phyloP scores from a whole-genome alignment of 345 rosid genomes.

The Corchorus capsularis region DNA sequence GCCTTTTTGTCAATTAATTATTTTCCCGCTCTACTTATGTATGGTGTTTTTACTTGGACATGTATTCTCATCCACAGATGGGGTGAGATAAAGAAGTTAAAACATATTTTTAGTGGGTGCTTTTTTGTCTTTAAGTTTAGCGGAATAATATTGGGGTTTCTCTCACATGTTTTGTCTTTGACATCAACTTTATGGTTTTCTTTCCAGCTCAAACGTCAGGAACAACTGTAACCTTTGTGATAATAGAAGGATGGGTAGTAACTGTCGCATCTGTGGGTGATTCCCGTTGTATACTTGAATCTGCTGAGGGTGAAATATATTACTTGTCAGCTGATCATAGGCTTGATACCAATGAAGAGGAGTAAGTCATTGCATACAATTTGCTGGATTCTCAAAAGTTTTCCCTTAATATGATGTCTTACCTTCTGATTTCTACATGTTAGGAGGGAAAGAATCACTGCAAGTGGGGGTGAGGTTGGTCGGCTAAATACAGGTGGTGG shows the following conservation, averaged over 20 bases:
- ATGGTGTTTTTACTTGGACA: background rate
- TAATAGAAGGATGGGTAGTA: slow-evolving; percentile 90
- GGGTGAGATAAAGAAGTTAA: background rate
- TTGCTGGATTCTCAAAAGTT: slow-evolving; percentile 9
- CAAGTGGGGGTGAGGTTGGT: slow-evolving; percentile 99
- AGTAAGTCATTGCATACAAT: slow-evolving; percentile 53
- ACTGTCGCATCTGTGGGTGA: slow-evolving; percentile 99
- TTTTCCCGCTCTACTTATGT: slow-evolving; percentile 1
- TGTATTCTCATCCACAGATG: background rate
- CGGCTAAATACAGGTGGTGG: slow-evolving; percentile 97
- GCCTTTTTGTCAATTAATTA: background rate
- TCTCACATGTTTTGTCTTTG: background rate
- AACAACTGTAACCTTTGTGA: slow-evolving; percentile 89
- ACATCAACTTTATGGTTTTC: background rate
- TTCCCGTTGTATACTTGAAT: slow-evolving; percentile 95
- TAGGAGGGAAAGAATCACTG: slow-evolving; percentile 90
- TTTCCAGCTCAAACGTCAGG: slow-evolving; percentile 80
- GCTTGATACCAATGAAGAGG: slow-evolving; percentile 90
- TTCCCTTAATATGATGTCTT: slow-evolving; percentile 18
- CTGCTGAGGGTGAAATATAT: slow-evolving; percentile 89
- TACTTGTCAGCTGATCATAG: slow-evolving; percentile 96
- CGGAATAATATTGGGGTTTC: background rate
- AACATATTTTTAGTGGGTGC: background rate
- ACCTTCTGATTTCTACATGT: slow-evolving; percentile 19
- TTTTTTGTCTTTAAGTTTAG: background rate